Conservation (phyloP, 805 yeast species). For the Metschnikowia borealis region DNA sequence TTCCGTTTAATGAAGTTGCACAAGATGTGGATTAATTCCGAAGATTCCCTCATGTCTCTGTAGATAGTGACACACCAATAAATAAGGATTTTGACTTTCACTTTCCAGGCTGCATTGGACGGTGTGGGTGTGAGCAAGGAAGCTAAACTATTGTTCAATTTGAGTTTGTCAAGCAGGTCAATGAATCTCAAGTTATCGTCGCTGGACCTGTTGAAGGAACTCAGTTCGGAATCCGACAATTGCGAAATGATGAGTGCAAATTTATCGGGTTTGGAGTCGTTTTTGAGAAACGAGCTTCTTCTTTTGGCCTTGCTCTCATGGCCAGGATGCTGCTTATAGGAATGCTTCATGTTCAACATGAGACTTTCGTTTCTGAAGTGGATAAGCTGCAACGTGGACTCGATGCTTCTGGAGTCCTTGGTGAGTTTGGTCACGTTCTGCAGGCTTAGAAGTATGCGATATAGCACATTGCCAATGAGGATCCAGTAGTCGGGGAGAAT, state of each 20-base stretch:
- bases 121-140: conserved; percentile 22
- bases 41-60: conserved; percentile 28
- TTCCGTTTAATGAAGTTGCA: conserved; percentile 45
- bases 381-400: conserved; percentile 54
- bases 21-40: conserved; percentile 32
- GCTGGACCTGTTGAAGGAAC: conserved; percentile 18
- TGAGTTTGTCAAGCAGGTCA: conserved; percentile 33
- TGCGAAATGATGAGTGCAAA: conserved; percentile 2
- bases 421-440: conserved; percentile 19
- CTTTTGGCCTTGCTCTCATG: conserved; percentile 3
- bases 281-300: conserved; percentile 7
- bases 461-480: conserved; percentile 45
- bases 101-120: conserved; percentile 27
- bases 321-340: conserved; percentile 3
- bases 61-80: conserved; percentile 41
- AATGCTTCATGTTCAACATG: conserved; percentile 46
- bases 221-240: conserved; percentile 1
- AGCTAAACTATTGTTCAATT: conserved; percentile 28
- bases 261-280: conserved; percentile 3
- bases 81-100: conserved; percentile 31
- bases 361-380: conserved; percentile 69
- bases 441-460: conserved; percentile 27
- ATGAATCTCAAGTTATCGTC: conserved; percentile 33
- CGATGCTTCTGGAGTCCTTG: conserved; percentile 23
- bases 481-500: conserved; percentile 65